Percentiles rank a stretch among this genome's conserved stretches.
phyloP scores from a whole-genome alignment of 192 early-diverging fungal genomes.

The Backusella psychrophila region DNA sequence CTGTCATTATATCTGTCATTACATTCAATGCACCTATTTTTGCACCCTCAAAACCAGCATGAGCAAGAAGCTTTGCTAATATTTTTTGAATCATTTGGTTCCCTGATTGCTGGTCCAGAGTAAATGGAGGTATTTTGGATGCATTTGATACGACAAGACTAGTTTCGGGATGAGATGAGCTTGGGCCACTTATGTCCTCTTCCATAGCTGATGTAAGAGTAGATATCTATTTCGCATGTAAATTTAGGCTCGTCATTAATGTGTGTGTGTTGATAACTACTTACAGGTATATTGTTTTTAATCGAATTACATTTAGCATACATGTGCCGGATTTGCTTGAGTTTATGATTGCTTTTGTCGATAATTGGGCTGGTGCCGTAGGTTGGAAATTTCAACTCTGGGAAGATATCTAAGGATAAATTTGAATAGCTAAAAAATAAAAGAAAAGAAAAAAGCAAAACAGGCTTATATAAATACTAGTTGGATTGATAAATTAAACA shows the following conservation, averaged over 20 bases:
- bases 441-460: background rate
- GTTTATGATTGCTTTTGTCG: constrained; percentile 40
- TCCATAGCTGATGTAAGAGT: background rate
- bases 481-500: background rate
- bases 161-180: background rate
- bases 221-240: background rate
- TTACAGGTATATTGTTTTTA: constrained; percentile 39
- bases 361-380: constrained; percentile 36
- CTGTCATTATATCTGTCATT: constrained; percentile 71
- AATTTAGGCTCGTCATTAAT: background rate
- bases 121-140: constrained; percentile 29
- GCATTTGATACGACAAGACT: background rate
- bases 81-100: constrained; percentile 61
- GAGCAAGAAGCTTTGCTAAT: constrained; percentile 65
- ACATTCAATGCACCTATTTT: constrained; percentile 64
- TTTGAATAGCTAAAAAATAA: background rate
- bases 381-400: constrained; percentile 33
- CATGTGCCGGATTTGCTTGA: constrained; percentile 41
- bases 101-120: constrained; percentile 55
- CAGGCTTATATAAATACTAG: background rate
- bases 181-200: background rate
- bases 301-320: constrained; percentile 46
- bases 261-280: background rate
- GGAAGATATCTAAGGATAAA: constrained; percentile 41
- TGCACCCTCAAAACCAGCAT: constrained; percentile 87